These are phyloP conservation scores for Mycoemilia scoparia DNA, from an alignment of 192 early-diverging fungal genomes.

Conservation along the genomic window DNA sequence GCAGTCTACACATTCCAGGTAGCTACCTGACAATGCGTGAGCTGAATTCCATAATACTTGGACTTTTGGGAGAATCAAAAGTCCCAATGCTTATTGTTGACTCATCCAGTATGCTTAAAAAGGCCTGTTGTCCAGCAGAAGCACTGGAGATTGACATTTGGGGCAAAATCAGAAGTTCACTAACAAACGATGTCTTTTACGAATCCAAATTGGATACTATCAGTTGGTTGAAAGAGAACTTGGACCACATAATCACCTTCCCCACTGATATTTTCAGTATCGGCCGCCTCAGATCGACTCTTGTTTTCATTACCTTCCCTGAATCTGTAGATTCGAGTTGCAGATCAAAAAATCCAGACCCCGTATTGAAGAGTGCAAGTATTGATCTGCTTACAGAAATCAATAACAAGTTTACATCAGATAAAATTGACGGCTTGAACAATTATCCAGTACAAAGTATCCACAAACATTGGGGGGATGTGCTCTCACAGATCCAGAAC, in stretches of 20 bases:
- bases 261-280: slow-evolving; percentile 14
- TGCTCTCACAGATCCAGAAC: too few relatives aligned
- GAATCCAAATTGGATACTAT: slow-evolving; percentile 18
- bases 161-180: slow-evolving; percentile 6
- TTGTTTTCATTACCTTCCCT: slow-evolving; percentile 4
- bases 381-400: slow-evolving; percentile 14
- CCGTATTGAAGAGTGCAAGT: slow-evolving; percentile 10
- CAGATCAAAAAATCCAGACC: slow-evolving; percentile 4
- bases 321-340: background rate
- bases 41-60: slow-evolving; percentile 14
- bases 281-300: slow-evolving; percentile 4
- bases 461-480: too few relatives aligned
- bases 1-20: slow-evolving; percentile 14
- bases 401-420: slow-evolving; percentile 8
- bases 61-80: slow-evolving; percentile 14
- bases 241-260: slow-evolving; percentile 8
- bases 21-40: slow-evolving; percentile 16
- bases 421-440: too few relatives aligned
- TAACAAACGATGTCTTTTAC: slow-evolving; percentile 15
- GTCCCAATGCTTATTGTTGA: slow-evolving; percentile 6
- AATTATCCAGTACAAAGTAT: too few relatives aligned
- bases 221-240: slow-evolving; percentile 21
- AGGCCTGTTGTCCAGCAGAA: too few relatives aligned
- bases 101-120: slow-evolving; percentile 10
- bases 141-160: too few relatives aligned